Base-by-base conservation (phyloP, 768 basidiomycete genomes). In the Gautieria morchelliformis region DNA sequence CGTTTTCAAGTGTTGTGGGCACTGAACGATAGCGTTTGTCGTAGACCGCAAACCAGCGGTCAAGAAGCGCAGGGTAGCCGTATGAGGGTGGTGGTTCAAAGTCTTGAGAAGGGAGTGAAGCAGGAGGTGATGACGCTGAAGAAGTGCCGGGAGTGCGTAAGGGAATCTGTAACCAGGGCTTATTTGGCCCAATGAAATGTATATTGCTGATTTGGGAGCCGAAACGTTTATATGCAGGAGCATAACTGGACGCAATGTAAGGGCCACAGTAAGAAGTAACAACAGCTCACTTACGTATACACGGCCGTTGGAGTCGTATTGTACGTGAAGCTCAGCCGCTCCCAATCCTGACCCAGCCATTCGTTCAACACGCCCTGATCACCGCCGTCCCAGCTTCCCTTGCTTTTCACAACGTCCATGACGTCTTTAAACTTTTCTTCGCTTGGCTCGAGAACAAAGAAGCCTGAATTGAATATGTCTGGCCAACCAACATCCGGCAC, bases 401-500 rank as follows among this genome's bases (percentile, higher is more conserved):
- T 87, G 17, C 81, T 72, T 60, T 83, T 81, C 60, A 93, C 75
- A 57, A 96, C 76, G 15, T 78, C 71, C 60, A 76, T 78, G 58
- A 98, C 75, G 52, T 87, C 78, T 7, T 77, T 73, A 68, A 95
- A 99, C 66, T 93, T 93, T 61, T 85, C 82, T 63, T 88, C 79
- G 10, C 84, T 83, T 1, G 93, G 93, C 53, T 81, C 77, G 39
- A 93, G 71, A 52, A 98, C 93, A 72, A 99, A 79, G 47, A 98
- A 85, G 40, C 96, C 96, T 22, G 94, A 95, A 70, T 99, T 99
- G 76, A 99, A 99, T 60, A 96, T 94, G 71, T 99, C 96, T 41
- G 96, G 96, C 96, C 96, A 99, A 63, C 96, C 96, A 33, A 93
- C 90, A 70, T 99, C 96, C 11, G 96, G 93, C 8, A 85, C 89